Percentiles rank a stretch among this genome's conserved stretches.
These are phyloP conservation scores for Acorus gramineus DNA, from an alignment of 106 monocot genomes.

Conservation along the genomic window DNA sequence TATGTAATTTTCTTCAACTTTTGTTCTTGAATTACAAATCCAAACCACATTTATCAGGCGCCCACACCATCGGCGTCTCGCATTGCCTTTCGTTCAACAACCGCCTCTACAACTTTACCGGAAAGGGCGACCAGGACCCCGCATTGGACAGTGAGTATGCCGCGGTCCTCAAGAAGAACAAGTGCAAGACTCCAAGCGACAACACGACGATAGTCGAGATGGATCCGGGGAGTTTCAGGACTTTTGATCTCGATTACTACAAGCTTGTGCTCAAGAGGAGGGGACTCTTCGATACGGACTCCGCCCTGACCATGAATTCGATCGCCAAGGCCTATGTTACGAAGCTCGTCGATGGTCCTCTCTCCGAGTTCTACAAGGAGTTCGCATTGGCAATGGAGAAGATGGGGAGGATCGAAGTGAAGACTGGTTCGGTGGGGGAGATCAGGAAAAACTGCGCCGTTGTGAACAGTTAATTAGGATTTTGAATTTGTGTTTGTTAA, in stretches of 20 bases:
- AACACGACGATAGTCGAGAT: slow-evolving; percentile 49
- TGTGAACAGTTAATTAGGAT: slow-evolving; percentile 27
- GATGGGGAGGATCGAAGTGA: slow-evolving; percentile 54
- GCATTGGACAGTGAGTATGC: slow-evolving; percentile 44
- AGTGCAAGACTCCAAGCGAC: slow-evolving; percentile 42
- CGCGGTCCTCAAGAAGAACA: slow-evolving; percentile 37
- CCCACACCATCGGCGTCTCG: slow-evolving; percentile 57
- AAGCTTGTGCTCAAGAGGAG: slow-evolving; percentile 44
- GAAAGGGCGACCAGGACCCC: slow-evolving; percentile 64
- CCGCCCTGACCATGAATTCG: slow-evolving; percentile 41
- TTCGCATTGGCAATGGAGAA: slow-evolving; percentile 69
- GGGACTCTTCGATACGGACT: slow-evolving; percentile 75
- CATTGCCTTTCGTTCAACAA: slow-evolving; percentile 56
- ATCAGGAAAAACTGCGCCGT: slow-evolving; percentile 68
- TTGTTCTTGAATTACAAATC: neutral
- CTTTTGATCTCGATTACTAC: slow-evolving; percentile 84
- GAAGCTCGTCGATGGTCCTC: slow-evolving; percentile 25
- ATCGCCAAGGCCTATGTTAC: slow-evolving; percentile 25
- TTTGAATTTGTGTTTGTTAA: too few relatives aligned
- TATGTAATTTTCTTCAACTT: neutral
- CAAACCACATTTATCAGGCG: slow-evolving; percentile 15
- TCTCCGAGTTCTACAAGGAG: slow-evolving; percentile 38
- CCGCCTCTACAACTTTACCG: slow-evolving; percentile 67
- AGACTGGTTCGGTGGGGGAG: slow-evolving; percentile 55
- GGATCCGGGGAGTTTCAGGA: slow-evolving; percentile 79